Evolutionary conservation across 106 monocot genomes (phyloP).

Genomic region (Dactylorhiza incarnata): DNA sequence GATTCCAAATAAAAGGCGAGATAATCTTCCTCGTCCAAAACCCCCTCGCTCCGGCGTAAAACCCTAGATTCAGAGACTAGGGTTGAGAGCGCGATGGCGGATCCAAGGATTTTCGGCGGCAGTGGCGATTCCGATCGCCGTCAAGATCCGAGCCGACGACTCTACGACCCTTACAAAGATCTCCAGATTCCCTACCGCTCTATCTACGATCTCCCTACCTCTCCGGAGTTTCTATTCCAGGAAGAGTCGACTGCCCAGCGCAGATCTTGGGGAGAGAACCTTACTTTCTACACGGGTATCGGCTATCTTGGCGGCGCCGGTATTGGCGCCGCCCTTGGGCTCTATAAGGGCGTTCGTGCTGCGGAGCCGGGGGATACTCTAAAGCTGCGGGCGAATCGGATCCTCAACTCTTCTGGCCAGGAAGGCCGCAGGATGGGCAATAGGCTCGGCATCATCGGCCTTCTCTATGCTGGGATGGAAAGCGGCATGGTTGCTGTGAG

Average conservation of each 20-base stretch:
- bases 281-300: slow-evolving; percentile 73
- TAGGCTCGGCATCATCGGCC: slow-evolving; percentile 50
- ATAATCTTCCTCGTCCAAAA: neutral
- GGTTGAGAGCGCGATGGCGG: slow-evolving; percentile 21
- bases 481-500: slow-evolving; percentile 44
- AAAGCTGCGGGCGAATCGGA: slow-evolving; percentile 53
- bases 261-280: slow-evolving; percentile 76
- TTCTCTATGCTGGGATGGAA: slow-evolving; percentile 68
- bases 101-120: slow-evolving; percentile 8
- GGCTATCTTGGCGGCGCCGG: slow-evolving; percentile 56
- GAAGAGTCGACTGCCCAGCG: slow-evolving; percentile 52
- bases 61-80: neutral
- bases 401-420: slow-evolving; percentile 57
- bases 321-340: slow-evolving; percentile 44
- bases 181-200: slow-evolving; percentile 37
- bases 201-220: slow-evolving; percentile 61
- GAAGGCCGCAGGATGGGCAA: slow-evolving; percentile 50
- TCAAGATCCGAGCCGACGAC: slow-evolving; percentile 18
- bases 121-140: slow-evolving; percentile 1
- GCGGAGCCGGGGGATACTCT: slow-evolving; percentile 48
- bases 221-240: slow-evolving; percentile 78
- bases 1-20: neutral
- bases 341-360: slow-evolving; percentile 27
- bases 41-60: slow-evolving; percentile 1
- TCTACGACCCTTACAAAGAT: slow-evolving; percentile 58